These are phyloP conservation scores for Mucor mucedo DNA, from an alignment of 371 early-diverging fungal species.

Conservation along the genomic window DNA sequence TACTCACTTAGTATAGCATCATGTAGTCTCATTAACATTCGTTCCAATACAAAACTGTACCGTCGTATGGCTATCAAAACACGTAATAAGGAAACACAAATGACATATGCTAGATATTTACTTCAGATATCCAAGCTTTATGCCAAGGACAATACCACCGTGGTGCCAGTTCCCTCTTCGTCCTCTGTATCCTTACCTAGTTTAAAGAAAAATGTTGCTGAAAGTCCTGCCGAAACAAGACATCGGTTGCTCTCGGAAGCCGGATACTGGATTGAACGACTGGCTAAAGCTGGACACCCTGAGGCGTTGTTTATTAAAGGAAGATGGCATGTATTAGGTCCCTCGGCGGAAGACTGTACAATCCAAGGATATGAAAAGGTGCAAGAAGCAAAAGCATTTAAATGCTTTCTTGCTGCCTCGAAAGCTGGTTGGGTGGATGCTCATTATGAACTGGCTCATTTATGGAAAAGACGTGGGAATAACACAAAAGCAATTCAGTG, in stretches of 20 bases:
- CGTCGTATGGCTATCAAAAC: conserved; percentile 79
- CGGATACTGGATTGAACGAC: conserved; percentile 73
- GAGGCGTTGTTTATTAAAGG: conserved; percentile 78
- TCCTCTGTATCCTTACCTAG: background rate
- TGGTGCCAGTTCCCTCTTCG: background rate
- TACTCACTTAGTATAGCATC: conserved; percentile 40
- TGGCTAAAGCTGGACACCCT: conserved; percentile 68
- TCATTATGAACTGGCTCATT: conserved; percentile 34
- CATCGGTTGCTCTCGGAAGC: conserved; percentile 58
- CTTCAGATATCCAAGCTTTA: conserved; percentile 49
- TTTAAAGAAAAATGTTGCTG: background rate
- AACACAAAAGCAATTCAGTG: conserved; percentile 67
- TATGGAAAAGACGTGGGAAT: conserved; percentile 62
- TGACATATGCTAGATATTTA: conserved; percentile 77
- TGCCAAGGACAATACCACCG: conserved; percentile 5
- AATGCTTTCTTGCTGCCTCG: conserved; percentile 41
- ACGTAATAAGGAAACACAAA: conserved; percentile 66
- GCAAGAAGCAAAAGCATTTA: conserved; percentile 38
- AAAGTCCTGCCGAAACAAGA: conserved; percentile 27
- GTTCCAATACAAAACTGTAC: conserved; percentile 56
- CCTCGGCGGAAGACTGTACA: conserved; percentile 40
- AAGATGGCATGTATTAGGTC: conserved; percentile 66
- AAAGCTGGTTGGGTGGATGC: conserved; percentile 35
- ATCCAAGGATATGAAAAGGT: conserved; percentile 17
- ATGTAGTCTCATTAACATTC: conserved; percentile 54